These are phyloP conservation scores for Acacia confusa DNA, from an alignment of 306 rosid species.

Conservation along the genomic window DNA sequence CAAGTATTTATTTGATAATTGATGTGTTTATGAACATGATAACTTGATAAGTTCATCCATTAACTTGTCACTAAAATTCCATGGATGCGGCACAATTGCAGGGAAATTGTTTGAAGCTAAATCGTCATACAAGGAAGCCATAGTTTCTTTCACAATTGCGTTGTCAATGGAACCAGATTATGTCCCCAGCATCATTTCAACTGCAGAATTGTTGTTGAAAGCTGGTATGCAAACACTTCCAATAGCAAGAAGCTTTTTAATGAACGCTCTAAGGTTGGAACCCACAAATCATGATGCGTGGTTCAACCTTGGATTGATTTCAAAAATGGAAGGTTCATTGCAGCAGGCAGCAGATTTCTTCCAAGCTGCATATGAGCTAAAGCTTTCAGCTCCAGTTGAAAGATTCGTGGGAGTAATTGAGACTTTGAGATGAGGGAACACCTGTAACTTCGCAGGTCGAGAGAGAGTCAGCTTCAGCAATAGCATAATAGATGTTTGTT, in stretches of 20 bases:
- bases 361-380: conserved; percentile 78
- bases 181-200: conserved; percentile 71
- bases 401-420: conserved; percentile 39
- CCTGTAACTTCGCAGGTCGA: neutral
- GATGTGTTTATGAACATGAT: conserved; percentile 8
- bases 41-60: neutral
- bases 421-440: neutral
- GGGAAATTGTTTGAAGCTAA: conserved; percentile 66
- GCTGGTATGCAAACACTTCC: conserved; percentile 57
- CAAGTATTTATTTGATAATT: neutral
- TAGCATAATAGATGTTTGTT: conserved; percentile 23
- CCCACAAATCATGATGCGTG: conserved; percentile 81
- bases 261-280: conserved; percentile 72
- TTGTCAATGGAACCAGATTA: conserved; percentile 73
- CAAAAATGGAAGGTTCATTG: conserved; percentile 63
- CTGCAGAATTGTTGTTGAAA: conserved; percentile 65
- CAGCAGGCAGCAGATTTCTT: conserved; percentile 80
- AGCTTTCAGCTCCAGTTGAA: conserved; percentile 71
- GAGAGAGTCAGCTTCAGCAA: conserved; percentile 13
- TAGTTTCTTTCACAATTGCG: conserved; percentile 65
- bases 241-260: conserved; percentile 73
- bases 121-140: conserved; percentile 62
- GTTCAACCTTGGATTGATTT: conserved; percentile 69
- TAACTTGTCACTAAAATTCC: conserved; percentile 10
- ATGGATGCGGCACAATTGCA: conserved; percentile 23